These are phyloP conservation scores for Boletellus sp. DNA, from an alignment of 1,284 basidiomycete genomes.

Conservation along the genomic window DNA sequence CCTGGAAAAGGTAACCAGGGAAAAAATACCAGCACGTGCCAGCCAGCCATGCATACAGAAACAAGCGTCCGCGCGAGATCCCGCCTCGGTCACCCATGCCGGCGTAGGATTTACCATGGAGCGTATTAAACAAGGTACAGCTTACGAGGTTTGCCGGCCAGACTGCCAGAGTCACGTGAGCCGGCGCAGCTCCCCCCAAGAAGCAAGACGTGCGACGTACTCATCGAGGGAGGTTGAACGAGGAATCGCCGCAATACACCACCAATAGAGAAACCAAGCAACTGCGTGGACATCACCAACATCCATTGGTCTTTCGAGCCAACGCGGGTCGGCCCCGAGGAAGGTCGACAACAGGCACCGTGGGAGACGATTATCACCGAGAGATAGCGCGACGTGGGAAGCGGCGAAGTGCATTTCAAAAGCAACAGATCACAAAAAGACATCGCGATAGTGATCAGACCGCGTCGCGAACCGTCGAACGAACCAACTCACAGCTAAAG, in stretches of 20 bases:
- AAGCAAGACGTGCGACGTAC: conserved; percentile 33
- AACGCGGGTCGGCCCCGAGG: too few species aligned
- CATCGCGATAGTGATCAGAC: not conserved
- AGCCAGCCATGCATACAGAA: conserved; percentile 55
- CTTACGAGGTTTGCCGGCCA: conserved; percentile 84
- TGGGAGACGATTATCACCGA: not conserved
- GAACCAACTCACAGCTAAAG: conserved; percentile 48
- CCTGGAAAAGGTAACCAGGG: conserved; percentile 69
- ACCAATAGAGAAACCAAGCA: conserved; percentile 85
- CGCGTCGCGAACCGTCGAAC: not conserved
- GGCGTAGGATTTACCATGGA: conserved; percentile 58
- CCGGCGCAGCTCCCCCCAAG: conserved; percentile 5
- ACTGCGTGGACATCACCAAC: conserved; percentile 79
- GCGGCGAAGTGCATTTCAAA: too few species aligned
- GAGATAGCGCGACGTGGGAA: too few species aligned
- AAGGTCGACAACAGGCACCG: not conserved
- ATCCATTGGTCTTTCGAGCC: conserved; percentile 78
- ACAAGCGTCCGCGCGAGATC: conserved; percentile 73
- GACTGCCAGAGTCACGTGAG: conserved; percentile 36
- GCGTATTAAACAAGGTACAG: conserved; percentile 78
- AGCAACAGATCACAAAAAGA: not conserved
- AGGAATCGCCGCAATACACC: conserved; percentile 78
- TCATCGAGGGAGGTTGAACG: conserved; percentile 88
- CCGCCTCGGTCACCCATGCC: conserved; percentile 60
- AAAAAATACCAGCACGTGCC: conserved; percentile 67